These are phyloP conservation scores for Jacaranda copaia DNA, from an alignment of 257 asterid genomes.

Conservation along the genomic window DNA sequence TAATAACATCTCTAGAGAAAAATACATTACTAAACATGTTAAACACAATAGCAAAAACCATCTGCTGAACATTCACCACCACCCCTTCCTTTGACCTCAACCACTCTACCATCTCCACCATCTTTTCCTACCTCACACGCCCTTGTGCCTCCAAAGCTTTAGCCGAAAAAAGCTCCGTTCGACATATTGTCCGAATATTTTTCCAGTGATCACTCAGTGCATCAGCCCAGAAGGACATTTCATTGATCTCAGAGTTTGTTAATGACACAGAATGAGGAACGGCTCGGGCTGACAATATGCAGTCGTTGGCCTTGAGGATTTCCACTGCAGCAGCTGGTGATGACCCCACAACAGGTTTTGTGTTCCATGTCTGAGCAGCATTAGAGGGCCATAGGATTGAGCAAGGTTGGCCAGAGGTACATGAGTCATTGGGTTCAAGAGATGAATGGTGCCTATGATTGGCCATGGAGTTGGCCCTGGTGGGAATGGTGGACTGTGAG, in stretches of 20 bases:
- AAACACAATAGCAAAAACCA: constrained; percentile 45
- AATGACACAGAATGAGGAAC: constrained; percentile 39
- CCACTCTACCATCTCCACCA: constrained; percentile 42
- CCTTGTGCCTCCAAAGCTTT: constrained; percentile 44
- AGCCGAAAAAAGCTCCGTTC: constrained; percentile 48
- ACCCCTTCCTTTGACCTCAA: constrained; percentile 44
- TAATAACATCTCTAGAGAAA: constrained; percentile 43
- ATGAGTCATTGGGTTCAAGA: constrained; percentile 36
- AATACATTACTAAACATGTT: constrained; percentile 47
- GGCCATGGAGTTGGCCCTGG: constrained; percentile 74
- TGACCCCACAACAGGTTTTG: constrained; percentile 49
- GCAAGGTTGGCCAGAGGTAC: constrained; percentile 44
- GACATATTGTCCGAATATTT: constrained; percentile 36
- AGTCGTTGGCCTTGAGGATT: constrained; percentile 48
- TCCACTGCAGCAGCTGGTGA: constrained; percentile 51
- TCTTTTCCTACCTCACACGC: constrained; percentile 40
- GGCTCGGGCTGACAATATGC: constrained; percentile 38
- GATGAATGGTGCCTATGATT: constrained; percentile 46
- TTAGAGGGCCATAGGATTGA: constrained; percentile 49
- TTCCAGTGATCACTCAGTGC: constrained; percentile 40
- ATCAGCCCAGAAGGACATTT: constrained; percentile 46
- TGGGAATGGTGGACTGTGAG: constrained; percentile 42
- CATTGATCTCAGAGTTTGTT: constrained; percentile 35
- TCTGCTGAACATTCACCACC: constrained; percentile 34
- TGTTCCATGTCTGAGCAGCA: constrained; percentile 45